phyloP scores from a whole-genome alignment of 495 filamentous ascomycete genomes.

The Neurospora sublineolata region DNA sequence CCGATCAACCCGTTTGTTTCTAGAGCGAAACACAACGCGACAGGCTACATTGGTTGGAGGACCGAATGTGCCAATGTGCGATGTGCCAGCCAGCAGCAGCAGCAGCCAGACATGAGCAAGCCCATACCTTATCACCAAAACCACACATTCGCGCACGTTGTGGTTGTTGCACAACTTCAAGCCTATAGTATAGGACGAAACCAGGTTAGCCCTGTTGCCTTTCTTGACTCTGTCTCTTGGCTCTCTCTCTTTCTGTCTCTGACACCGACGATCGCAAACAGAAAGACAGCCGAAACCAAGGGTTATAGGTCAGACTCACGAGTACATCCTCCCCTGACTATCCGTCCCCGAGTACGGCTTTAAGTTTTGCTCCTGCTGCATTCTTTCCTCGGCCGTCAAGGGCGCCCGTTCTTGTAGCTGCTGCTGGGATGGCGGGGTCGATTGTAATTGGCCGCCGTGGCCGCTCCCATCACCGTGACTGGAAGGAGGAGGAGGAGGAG shows the following conservation, averaged over 20 bases:
- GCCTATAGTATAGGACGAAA: slow-evolving; percentile 29
- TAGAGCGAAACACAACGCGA: not conserved
- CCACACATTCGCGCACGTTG: slow-evolving; percentile 95
- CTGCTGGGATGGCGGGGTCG: slow-evolving; percentile 3
- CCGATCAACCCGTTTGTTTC: not conserved
- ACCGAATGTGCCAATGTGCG: not conserved
- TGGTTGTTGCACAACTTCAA: slow-evolving; percentile 85
- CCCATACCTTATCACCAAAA: slow-evolving; percentile 85
- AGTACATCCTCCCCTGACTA: slow-evolving; percentile 16
- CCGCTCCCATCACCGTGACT: not conserved
- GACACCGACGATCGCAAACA: not conserved
- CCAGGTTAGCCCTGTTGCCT: slow-evolving; percentile 1
- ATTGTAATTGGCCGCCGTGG: not conserved
- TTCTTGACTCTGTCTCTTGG: not conserved
- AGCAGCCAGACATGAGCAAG: not conserved
- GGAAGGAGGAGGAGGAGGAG: not conserved
- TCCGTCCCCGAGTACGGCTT: slow-evolving; percentile 20
- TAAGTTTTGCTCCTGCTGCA: slow-evolving; percentile 17
- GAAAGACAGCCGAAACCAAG: not conserved
- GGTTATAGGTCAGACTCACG: slow-evolving; percentile 12
- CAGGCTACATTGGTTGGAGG: not conserved
- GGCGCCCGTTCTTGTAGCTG: slow-evolving; percentile 13
- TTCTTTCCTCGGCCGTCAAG: slow-evolving; percentile 20
- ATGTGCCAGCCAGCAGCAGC: not conserved
- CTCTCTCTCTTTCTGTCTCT: not conserved